These are phyloP conservation scores for Zychaea mexicana DNA, from an alignment of 371 early-diverging fungal genomes.

Conservation along the genomic window DNA sequence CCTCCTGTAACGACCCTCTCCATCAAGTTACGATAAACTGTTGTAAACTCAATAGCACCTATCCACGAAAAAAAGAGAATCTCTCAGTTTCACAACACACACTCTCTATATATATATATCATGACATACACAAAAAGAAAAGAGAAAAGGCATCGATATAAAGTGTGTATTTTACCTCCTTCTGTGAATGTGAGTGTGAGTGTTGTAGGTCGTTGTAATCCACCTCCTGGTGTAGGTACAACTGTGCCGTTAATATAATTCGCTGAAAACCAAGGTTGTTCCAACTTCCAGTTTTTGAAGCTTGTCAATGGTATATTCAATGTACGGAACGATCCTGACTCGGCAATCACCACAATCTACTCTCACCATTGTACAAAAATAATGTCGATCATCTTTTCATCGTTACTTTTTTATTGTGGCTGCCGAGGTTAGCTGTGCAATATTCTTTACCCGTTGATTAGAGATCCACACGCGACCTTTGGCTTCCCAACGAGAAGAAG, in stretches of 20 bases:
- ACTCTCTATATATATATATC: no score
- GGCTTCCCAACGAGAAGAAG: conserved; percentile 35
- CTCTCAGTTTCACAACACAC: no score
- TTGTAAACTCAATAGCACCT: conserved; percentile 58
- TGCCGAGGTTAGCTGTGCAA: background rate
- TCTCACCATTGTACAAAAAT: conserved; percentile 29
- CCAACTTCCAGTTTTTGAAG: conserved; percentile 43
- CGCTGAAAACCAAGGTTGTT: conserved; percentile 65
- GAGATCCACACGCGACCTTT: conserved; percentile 42
- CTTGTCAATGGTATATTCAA: conserved; percentile 49
- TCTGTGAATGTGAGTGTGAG: conserved; percentile 50
- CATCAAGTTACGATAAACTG: conserved; percentile 36
- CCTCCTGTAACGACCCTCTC: conserved; percentile 35
- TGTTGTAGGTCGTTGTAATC: conserved; percentile 35
- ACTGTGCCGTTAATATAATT: conserved; percentile 49
- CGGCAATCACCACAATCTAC: conserved; percentile 27
- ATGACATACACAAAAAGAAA: no score
- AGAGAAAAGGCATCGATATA: no score
- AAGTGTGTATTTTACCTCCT: conserved; percentile 35
- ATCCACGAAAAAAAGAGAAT: background rate
- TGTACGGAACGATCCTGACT: conserved; percentile 31
- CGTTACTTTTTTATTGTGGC: background rate
- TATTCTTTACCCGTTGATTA: conserved; percentile 49
- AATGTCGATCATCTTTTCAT: background rate
- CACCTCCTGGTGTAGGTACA: conserved; percentile 50